Base-by-base conservation (phyloP, 2,329 filamentous ascomycete genomes). In the Cladosporium sphaerospermum region DNA sequence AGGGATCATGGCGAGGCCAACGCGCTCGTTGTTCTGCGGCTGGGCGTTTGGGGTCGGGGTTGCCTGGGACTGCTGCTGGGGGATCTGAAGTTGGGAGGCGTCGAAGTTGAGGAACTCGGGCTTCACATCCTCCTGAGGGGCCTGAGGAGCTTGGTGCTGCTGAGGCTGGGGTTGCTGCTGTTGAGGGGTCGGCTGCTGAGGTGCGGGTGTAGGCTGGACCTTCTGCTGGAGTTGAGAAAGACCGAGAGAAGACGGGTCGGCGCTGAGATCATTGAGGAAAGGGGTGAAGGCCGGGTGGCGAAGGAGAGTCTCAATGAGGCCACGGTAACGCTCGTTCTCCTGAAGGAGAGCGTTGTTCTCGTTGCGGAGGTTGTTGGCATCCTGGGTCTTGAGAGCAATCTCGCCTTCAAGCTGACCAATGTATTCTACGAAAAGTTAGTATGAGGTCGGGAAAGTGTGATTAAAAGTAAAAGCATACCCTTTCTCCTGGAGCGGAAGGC, bases 401-500 rank as follows among this genome's bases (percentile, higher is more conserved):
- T 97, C 92, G 57, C 81, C 78, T 76, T 99, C 93, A 13, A 99
- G 86, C 71, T 97, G 91, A 58, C 83, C 82, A 67, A 99, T 97
- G 76, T 97, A 97, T 80, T 97, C 93, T 97, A 64, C 40, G 23
- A 31, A 11, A 53, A 40, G 71, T 88, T 78, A 88, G 81, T 61
- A n/a, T 7, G 13, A 46, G 16, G 44, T 3, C 32, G 1, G 34
- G 1, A 9, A 53, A n/a, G 16, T n/a, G 10, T 11, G 18, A 23
- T 45, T 32, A 42, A 36, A 43, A 37, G 59, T 33, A 14, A 19
- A 37, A 55, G 45, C 80, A 78, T 84, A 96, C 92, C 92, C 80
- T 99, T 99, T 79, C 93, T 86, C 64, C 93, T 81, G n/a, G 91
- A 96, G 53, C 93, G 87, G 83, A 99, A 99, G 48, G 92, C 92